Conservation (phyloP, 768 basidiomycete species). For the Boletus barrowsii region DNA sequence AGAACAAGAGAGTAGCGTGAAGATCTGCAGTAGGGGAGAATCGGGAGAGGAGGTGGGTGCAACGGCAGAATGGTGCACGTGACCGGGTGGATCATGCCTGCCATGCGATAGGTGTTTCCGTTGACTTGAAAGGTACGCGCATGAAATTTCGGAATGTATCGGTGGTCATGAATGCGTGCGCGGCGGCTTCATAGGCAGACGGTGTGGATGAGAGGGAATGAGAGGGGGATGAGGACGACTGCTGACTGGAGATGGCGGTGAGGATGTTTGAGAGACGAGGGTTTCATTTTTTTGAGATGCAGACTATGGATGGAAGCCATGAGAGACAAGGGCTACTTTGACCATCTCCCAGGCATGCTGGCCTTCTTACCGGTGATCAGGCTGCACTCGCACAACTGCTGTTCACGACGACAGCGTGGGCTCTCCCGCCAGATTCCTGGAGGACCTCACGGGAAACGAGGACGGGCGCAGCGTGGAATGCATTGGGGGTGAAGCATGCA, state of each 20-base stretch:
- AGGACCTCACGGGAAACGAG: slow-evolving; percentile 81
- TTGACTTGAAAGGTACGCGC: slow-evolving; percentile 70
- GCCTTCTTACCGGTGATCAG: slow-evolving; percentile 89
- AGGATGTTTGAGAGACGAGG: slow-evolving; percentile 81
- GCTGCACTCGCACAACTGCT: slow-evolving; percentile 97
- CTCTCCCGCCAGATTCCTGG: slow-evolving; percentile 59
- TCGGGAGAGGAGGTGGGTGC: background rate
- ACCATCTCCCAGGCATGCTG: slow-evolving; percentile 93
- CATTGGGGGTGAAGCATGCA: slow-evolving; percentile 92
- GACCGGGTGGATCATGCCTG: slow-evolving; percentile 95
- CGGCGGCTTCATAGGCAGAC: slow-evolving; percentile 77
- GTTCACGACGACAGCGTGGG: slow-evolving; percentile 86
- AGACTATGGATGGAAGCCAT: slow-evolving; percentile 17
- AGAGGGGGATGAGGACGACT: slow-evolving; percentile 21
- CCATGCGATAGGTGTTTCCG: slow-evolving; percentile 74
- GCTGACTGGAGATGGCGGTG: slow-evolving; percentile 58
- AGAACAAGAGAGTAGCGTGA: slow-evolving; percentile 95
- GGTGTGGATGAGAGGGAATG: slow-evolving; percentile 58
- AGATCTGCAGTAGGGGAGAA: slow-evolving; percentile 40
- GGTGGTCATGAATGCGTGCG: slow-evolving; percentile 97
- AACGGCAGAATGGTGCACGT: slow-evolving; percentile 15
- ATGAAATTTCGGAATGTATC: slow-evolving; percentile 95
- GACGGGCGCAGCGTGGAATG: slow-evolving; percentile 96
- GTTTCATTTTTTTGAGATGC: slow-evolving; percentile 44
- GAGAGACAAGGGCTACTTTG: slow-evolving; percentile 54